phyloP scores from a whole-genome alignment of 305 asterid genomes.

The Solanum hybrid region DNA sequence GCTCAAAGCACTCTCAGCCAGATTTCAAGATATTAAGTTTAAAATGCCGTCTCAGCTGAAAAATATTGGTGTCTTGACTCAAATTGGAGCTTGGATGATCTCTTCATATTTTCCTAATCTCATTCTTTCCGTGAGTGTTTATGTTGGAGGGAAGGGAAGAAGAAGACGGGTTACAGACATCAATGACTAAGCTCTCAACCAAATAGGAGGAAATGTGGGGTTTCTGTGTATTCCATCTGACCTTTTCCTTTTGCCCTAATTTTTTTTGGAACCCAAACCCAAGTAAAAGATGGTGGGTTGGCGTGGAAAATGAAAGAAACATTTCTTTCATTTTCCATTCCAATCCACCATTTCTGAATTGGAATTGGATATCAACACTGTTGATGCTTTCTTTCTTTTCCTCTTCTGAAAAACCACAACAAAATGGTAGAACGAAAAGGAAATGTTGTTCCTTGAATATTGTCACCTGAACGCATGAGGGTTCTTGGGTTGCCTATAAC shows the following conservation, averaged over 20 bases:
- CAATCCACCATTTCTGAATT: background rate
- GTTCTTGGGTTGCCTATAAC: background rate
- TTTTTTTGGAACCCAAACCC: background rate
- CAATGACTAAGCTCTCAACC: background rate
- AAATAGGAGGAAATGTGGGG: background rate
- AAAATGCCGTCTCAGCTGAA: background rate
- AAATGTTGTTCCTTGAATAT: background rate
- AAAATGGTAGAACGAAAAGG: background rate
- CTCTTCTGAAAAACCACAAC: background rate
- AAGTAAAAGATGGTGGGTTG: background rate
- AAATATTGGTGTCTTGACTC: background rate
- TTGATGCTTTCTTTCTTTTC: background rate
- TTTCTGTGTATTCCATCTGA: background rate
- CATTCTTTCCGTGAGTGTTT: background rate
- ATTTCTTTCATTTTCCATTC: background rate
- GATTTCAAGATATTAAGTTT: background rate
- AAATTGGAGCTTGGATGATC: background rate
- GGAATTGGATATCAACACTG: background rate
- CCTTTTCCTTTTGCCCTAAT: background rate
- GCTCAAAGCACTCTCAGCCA: background rate
- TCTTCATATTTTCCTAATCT: background rate
- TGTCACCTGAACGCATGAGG: background rate
- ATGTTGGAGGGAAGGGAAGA: background rate
- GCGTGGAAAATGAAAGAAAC: background rate
- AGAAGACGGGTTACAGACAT: background rate